Conservation (phyloP, 345 rosid genomes). For the Arabis hirsuta region DNA sequence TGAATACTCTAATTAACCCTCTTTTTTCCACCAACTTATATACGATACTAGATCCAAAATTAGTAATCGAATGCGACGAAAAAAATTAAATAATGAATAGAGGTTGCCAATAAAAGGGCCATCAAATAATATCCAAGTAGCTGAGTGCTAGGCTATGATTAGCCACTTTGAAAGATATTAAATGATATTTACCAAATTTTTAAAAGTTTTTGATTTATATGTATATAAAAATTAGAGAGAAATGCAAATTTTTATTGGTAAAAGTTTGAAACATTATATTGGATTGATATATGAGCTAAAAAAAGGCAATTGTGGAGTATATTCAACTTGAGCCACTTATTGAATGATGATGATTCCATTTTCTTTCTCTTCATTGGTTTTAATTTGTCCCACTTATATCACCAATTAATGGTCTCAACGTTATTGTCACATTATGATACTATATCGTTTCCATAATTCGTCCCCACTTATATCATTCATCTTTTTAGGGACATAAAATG, state of each 20-base stretch:
- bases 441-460: not conserved
- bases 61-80: conserved; percentile 31
- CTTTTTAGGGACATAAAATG: no score
- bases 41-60: conserved; percentile 22
- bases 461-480: no score
- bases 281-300: conserved; percentile 25
- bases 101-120: conserved; percentile 31
- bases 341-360: conserved; percentile 13
- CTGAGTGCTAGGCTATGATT: conserved; percentile 40
- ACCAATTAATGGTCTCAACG: conserved; percentile 18
- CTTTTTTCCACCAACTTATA: conserved; percentile 27
- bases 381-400: conserved; percentile 22
- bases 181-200: not conserved
- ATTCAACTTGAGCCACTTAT: conserved; percentile 38
- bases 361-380: conserved; percentile 30
- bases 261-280: conserved; percentile 25
- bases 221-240: not conserved
- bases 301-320: conserved; percentile 26
- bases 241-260: conserved; percentile 5
- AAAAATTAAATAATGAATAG: not conserved
- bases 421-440: conserved; percentile 14
- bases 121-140: conserved; percentile 35
- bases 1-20: not conserved
- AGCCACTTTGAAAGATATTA: conserved; percentile 38
- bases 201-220: not conserved